Conservation (phyloP, 2,329 filamentous ascomycete species). For the Zasmidium cellare region DNA sequence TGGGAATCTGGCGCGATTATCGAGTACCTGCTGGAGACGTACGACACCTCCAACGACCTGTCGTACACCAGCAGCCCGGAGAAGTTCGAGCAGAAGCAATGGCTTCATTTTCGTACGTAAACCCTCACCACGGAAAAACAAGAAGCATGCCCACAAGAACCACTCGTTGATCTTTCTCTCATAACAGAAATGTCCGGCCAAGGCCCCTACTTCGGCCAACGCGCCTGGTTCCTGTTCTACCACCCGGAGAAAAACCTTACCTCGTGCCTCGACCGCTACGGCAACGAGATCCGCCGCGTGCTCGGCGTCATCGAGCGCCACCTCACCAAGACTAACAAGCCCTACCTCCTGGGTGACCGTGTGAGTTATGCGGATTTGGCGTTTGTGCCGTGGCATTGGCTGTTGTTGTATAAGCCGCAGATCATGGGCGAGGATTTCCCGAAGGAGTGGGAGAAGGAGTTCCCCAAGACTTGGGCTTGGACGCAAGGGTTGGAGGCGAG, state of each 20-base stretch:
- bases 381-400: conserved; percentile 42
- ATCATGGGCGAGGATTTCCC: conserved; percentile 29
- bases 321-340: conserved; percentile 33
- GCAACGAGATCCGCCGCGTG: conserved; percentile 46
- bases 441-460: conserved; percentile 29
- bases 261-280: conserved; percentile 46
- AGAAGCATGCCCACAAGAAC: too few species aligned
- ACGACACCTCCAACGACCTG: conserved; percentile 30
- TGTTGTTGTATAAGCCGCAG: conserved; percentile 25
- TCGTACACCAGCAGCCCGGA: conserved; percentile 24
- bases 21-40: conserved; percentile 32
- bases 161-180: too few species aligned
- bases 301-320: conserved; percentile 44
- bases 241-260: conserved; percentile 43
- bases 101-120: conserved; percentile 29
- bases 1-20: conserved; percentile 36
- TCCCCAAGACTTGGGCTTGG: conserved; percentile 31
- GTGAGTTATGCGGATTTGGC: conserved; percentile 43
- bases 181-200: conserved; percentile 34
- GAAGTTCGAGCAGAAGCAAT: conserved; percentile 28
- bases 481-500: conserved; percentile 29
- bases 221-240: conserved; percentile 43
- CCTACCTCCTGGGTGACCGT: conserved; percentile 46
- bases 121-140: too few species aligned
- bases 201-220: conserved; percentile 45